Evolutionary conservation across 2,329 filamentous ascomycete species (phyloP).

Genomic region (Aspergillus proliferans): DNA sequence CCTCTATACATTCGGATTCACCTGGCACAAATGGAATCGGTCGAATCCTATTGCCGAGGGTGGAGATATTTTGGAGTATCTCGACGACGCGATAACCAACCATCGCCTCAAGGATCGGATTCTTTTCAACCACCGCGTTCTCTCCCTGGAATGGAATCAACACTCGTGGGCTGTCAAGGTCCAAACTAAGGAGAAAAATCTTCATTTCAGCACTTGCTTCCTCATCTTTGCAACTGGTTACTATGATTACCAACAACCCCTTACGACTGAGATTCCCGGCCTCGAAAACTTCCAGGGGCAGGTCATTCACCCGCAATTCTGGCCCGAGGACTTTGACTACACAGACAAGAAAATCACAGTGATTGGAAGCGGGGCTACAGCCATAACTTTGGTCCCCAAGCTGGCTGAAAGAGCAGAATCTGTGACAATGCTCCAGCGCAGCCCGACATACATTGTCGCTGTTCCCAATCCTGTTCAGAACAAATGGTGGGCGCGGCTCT

Average conservation of each 20-base stretch:
- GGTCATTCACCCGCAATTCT: constrained; percentile 64
- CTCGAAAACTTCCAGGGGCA: constrained; percentile 57
- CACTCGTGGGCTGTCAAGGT: constrained; percentile 22
- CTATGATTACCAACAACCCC: constrained; percentile 60
- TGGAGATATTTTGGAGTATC: constrained; percentile 46
- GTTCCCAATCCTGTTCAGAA: constrained; percentile 30
- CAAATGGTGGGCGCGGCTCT: not conserved
- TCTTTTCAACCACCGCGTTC: constrained; percentile 44
- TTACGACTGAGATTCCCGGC: constrained; percentile 56
- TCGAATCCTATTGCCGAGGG: constrained; percentile 44
- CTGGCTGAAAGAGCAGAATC: constrained; percentile 56
- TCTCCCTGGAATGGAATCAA: constrained; percentile 44
- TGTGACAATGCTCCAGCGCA: constrained; percentile 72
- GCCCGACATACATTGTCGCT: constrained; percentile 59
- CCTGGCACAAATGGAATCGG: constrained; percentile 60
- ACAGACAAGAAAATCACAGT: constrained; percentile 60
- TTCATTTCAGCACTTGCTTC: constrained; percentile 36
- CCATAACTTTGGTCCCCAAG: constrained; percentile 64
- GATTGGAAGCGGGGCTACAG: constrained; percentile 69
- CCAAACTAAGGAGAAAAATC: constrained; percentile 43
- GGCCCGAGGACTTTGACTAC: constrained; percentile 61
- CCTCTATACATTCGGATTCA: constrained; percentile 55
- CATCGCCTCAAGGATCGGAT: constrained; percentile 50
- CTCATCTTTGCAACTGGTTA: constrained; percentile 59
- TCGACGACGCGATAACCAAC: constrained; percentile 42